Base-by-base conservation (phyloP, 2,329 filamentous ascomycete genomes). In the Aspergillus pseudoviridinutans region DNA sequence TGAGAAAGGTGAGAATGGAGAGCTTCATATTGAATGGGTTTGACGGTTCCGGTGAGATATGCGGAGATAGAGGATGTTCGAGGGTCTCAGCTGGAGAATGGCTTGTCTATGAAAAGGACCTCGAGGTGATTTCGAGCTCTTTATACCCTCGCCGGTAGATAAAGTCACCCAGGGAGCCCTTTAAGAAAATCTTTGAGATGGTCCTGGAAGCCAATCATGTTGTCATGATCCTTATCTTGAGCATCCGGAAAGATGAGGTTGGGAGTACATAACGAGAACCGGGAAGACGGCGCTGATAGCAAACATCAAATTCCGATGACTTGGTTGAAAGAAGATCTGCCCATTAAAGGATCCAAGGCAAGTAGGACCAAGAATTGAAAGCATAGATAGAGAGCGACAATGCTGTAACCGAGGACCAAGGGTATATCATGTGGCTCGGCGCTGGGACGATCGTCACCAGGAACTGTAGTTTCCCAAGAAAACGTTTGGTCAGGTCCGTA, bases 1-100 rank as follows among this genome's bases (percentile, higher is more conserved):
- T 64, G 50, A 75, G 54, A 42, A 69, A 53, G 53, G 71, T 70
- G 60, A 74, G 42, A 28, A 62, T 59, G 29, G 62, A 59, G 62
- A 69, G 59, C 59, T 65, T 66, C 69, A 72, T 71, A 9, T 20
- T 44, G 41, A 22, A 12, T 44, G n/a, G n/a, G 2, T 50, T 57
- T 69, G 57, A 59, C 51, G 49, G 20, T 49, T 46, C 14, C 22
- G 46, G 32, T 38, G 32, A 49, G 35, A 46, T 53, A 58, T 47
- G 35, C 8, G 49, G 8, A 7, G 46, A 47, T 50, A 44, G n/a
- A 17, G n/a, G 8, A 51, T 32, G 42, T 46, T 55, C 4, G 51
- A 41, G 14, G 27, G 24, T 32, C 32, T 24, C 5, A 25, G 29
- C 14, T 6, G n/a, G 51, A 57, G 32, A 38, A 28, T 28, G 51